A percentile compares a stretch with the other conserved stretches of the same genome.
phyloP scores from a whole-genome alignment of 2,329 filamentous ascomycete species.

The Monosporascus sp. region DNA sequence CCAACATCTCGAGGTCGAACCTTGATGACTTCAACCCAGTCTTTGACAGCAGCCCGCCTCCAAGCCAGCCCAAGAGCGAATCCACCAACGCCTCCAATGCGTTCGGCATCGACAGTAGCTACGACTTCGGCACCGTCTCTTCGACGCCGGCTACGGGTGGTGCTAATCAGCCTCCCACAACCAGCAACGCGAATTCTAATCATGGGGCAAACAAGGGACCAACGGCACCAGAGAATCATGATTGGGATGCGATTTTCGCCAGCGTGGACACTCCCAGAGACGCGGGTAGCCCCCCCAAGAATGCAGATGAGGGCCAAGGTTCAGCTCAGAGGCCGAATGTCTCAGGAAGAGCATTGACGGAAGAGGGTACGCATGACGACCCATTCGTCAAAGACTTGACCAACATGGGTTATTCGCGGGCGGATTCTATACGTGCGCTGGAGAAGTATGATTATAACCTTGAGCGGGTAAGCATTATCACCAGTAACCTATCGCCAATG shows the following conservation, averaged over 20 bases:
- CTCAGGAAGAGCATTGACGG: slow-evolving; percentile 62
- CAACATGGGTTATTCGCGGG: slow-evolving; percentile 78
- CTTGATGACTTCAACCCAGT: slow-evolving; percentile 76
- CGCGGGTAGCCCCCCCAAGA: slow-evolving; percentile 21
- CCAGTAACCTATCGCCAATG: neutral
- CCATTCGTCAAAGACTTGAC: slow-evolving; percentile 86
- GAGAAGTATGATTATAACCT: slow-evolving; percentile 97
- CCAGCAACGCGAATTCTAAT: slow-evolving; percentile 23
- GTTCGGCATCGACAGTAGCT: slow-evolving; percentile 52
- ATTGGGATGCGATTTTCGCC: slow-evolving; percentile 95
- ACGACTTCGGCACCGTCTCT: slow-evolving; percentile 50
- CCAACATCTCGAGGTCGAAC: slow-evolving; percentile 64
- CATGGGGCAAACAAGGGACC: slow-evolving; percentile 33
- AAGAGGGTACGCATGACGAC: slow-evolving; percentile 79
- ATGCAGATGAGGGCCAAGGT: slow-evolving; percentile 16
- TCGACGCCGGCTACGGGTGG: slow-evolving; percentile 27
- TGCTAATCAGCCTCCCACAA: slow-evolving; percentile 30
- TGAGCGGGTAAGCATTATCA: slow-evolving; percentile 66
- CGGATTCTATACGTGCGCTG: slow-evolving; percentile 69
- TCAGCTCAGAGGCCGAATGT: slow-evolving; percentile 22
- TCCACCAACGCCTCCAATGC: slow-evolving; percentile 34
- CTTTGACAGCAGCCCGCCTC: slow-evolving; percentile 65
- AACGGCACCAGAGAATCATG: slow-evolving; percentile 53
- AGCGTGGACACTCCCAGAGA: slow-evolving; percentile 58
- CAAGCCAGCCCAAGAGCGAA: slow-evolving; percentile 50